A percentile compares a stretch with the other conserved stretches of the same genome.
Evolutionary conservation across 306 rosid genomes (phyloP).

Genomic region (Betula pendula): DNA sequence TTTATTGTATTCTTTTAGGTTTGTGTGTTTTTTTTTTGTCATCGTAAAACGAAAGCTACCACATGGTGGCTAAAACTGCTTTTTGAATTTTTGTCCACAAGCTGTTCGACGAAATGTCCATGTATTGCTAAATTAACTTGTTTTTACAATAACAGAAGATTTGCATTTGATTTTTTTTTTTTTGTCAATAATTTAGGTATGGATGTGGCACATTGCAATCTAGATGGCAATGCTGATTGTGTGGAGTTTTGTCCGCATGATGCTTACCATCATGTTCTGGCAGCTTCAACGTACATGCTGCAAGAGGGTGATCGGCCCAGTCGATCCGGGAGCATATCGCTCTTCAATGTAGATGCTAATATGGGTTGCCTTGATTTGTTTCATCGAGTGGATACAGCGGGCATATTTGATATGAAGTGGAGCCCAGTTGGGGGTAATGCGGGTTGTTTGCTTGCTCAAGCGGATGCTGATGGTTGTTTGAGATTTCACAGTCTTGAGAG

Average conservation of each 20-base stretch:
- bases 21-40: not conserved
- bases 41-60: no score
- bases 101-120: slow-evolving; percentile 39
- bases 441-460: slow-evolving; percentile 69
- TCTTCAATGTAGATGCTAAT: slow-evolving; percentile 51
- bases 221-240: slow-evolving; percentile 86
- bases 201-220: slow-evolving; percentile 73
- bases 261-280: slow-evolving; percentile 56
- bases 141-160: not conserved
- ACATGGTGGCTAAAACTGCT: not conserved
- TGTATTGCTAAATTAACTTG: not conserved
- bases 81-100: not conserved
- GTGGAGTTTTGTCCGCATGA: slow-evolving; percentile 83
- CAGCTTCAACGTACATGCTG: slow-evolving; percentile 76
- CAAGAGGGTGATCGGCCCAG: slow-evolving; percentile 69
- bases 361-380: slow-evolving; percentile 40
- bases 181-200: slow-evolving; percentile 30
- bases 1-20: not conserved
- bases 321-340: slow-evolving; percentile 75
- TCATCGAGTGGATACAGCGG: slow-evolving; percentile 52
- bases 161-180: not conserved
- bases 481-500: slow-evolving; percentile 52
- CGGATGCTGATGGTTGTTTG: slow-evolving; percentile 83
- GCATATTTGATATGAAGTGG: slow-evolving; percentile 92
- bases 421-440: slow-evolving; percentile 44